Base-by-base conservation (phyloP, 352 stramenopile species). In the Elongisporangium undulatum region DNA sequence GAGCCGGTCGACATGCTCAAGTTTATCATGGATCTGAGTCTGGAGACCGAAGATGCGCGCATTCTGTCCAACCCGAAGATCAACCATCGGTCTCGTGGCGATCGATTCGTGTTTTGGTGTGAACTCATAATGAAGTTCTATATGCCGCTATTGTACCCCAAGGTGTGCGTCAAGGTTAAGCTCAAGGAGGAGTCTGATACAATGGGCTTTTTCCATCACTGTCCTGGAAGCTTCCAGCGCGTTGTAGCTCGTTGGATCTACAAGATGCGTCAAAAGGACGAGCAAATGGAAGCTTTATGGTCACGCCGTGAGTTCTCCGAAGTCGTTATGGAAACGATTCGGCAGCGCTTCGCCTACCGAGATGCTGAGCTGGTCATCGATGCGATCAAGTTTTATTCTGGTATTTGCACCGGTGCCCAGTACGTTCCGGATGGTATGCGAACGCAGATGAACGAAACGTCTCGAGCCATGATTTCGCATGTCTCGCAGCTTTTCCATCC, bases 81-180 rank as follows among this genome's bases (percentile, higher is more conserved):
- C n/a, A 79, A 80, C 48, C 65, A 76, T 48, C 69, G 71, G n/a
- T 60, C 67, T 10, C 71, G 74, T n/a, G 72, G 71, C 20, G 82
- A 94, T 54, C 74, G 87, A 2, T 96, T 96, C 39, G 72, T 90
- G 48, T 96, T 93, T 61, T 96, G 87, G 87, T 73, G 77, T 21
- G 80, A 94, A 22, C 66, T 96, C 12, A 90, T 96, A 56, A 96
- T 96, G 87, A 83, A 85, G 39, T 96, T 90, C 54, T 96, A 92
- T 62, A 96, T 96, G 87, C 87, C 87, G 24, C 60, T 96, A 41
- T 58, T 96, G 54, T 96, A 92, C 61, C 87, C 87, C 2, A 95
- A 95, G 52, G 69, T 94, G 9, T 94, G 86, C 69, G 63, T 94
- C 17, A 92, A 94, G 58, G 74, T 87, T 9, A 91, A 90, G 51